Evolutionary conservation across 805 yeast species (phyloP), one percentile per base, ranked within the genome.

Genomic region (Lipomyces spencermartinsiae): DNA sequence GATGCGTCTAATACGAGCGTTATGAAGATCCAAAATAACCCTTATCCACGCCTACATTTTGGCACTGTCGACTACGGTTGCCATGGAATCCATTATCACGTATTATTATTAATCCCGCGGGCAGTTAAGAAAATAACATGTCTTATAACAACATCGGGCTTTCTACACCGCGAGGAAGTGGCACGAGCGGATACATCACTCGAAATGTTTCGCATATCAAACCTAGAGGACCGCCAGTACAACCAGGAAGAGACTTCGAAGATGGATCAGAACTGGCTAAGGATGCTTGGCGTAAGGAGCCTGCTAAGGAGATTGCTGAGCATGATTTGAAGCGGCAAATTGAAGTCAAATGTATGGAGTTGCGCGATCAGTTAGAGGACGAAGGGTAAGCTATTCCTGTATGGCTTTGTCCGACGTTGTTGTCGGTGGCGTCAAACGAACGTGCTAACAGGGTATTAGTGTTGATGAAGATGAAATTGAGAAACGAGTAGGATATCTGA

Each of bases 111-210:
- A 8, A 43, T 43, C 22, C 22, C 16, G 49, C 43, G 16, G 22
- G 22, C 16, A 43, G 49, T 43, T 19, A 4, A 43, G 56, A 4
- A 16, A 53, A 54, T 10, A 43, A 14, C 31, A 69, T 69, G 72
- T 69, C 72, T 4, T 69, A 77, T 67, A 76, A 76, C 68, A 75
- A 76, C 19, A 76, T 76, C 19, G 79, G 79, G 10, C 73, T 76
- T 4, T 59, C 76, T 12, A 75, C 78, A 1, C 74, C 79, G 10
- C 66, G 78, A 9, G 79, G 79, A 22, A 70, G 74, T 56, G 79
- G 77, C 22, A 76, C 79, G 22, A 76, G 68, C 58, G 79, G 79
- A 25, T 76, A 65, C 59, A 66, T 77, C 16, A 73, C 70, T 55
- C 63, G 72, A 46, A 76, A 77, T 58, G 54, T 25, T 16, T 66